Evolutionary conservation across 208 protist species (phyloP).

Genomic region (Porcisia deanei): DNA sequence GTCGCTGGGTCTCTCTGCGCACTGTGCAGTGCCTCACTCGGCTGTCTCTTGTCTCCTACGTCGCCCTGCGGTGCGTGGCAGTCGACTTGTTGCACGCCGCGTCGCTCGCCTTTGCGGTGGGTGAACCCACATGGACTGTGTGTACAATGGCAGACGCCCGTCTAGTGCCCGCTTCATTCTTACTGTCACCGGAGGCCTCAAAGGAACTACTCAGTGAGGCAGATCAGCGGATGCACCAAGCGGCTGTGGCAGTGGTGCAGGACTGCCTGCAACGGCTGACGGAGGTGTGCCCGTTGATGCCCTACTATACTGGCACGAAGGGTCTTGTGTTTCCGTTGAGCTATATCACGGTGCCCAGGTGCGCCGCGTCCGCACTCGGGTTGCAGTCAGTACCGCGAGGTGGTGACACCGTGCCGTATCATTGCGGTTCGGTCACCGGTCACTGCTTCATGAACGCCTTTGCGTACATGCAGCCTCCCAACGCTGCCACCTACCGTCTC

Average conservation of each 20-base stretch:
- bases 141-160: not conserved
- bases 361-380: constrained; percentile 7
- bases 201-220: not conserved
- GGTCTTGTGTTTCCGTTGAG: constrained; percentile 18
- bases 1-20: constrained; percentile 10
- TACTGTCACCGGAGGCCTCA: not conserved
- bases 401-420: not conserved
- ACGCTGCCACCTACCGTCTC: constrained; percentile 3
- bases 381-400: not conserved
- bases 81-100: constrained; percentile 19
- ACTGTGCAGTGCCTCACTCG: constrained; percentile 15
- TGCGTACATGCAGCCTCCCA: not conserved
- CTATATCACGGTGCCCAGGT: constrained; percentile 10
- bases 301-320: constrained; percentile 8
- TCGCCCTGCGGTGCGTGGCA: constrained; percentile 19
- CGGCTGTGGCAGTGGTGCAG: constrained; percentile 4
- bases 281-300: constrained; percentile 9
- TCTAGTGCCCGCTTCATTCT: not conserved
- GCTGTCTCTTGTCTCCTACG: constrained; percentile 7
- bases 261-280: constrained; percentile 6
- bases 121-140: constrained; percentile 7
- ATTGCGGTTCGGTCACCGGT: not conserved
- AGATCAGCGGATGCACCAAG: constrained; percentile 5
- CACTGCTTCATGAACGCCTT: constrained; percentile 8
- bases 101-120: constrained; percentile 7